Conservation (phyloP, 495 filamentous ascomycete species). For the Annulohypoxylon maeteangense region DNA sequence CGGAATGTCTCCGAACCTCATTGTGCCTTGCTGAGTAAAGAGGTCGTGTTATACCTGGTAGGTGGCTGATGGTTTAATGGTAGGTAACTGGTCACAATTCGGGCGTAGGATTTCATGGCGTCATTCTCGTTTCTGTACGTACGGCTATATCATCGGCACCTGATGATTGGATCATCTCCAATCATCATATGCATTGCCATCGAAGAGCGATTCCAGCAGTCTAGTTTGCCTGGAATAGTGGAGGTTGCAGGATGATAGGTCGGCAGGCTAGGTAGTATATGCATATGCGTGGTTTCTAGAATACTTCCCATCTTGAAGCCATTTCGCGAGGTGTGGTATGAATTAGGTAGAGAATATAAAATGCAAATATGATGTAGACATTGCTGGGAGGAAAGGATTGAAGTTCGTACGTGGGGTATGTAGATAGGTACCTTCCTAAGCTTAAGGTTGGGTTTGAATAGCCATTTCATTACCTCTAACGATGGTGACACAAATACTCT, state of each 20-base stretch:
- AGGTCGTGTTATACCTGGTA: constrained; percentile 4
- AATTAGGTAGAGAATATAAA: not conserved
- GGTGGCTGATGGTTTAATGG: too few species aligned
- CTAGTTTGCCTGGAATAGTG: constrained; percentile 9
- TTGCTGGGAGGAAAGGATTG: not conserved
- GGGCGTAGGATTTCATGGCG: constrained; percentile 36
- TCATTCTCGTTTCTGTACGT: constrained; percentile 30
- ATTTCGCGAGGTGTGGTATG: constrained; percentile 33
- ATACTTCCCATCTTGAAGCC: constrained; percentile 18
- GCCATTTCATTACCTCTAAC: not conserved
- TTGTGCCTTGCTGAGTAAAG: constrained; percentile 16
- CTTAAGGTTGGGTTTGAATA: not conserved
- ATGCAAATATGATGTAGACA: not conserved
- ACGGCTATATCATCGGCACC: constrained; percentile 15
- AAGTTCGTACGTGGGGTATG: not conserved
- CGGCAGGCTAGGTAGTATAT: not conserved
- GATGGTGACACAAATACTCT: constrained; percentile 2
- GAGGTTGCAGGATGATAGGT: constrained; percentile 12
- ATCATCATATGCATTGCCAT: constrained; percentile 34
- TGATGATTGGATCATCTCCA: constrained; percentile 38
- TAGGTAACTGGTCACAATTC: constrained; percentile 21
- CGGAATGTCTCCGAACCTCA: constrained; percentile 26
- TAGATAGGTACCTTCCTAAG: too few species aligned
- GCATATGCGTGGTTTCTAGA: not conserved
- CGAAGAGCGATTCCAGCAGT: constrained; percentile 30